phyloP scores from a whole-genome alignment of 2,329 filamentous ascomycete genomes.

The Celoporthe dispersa region DNA sequence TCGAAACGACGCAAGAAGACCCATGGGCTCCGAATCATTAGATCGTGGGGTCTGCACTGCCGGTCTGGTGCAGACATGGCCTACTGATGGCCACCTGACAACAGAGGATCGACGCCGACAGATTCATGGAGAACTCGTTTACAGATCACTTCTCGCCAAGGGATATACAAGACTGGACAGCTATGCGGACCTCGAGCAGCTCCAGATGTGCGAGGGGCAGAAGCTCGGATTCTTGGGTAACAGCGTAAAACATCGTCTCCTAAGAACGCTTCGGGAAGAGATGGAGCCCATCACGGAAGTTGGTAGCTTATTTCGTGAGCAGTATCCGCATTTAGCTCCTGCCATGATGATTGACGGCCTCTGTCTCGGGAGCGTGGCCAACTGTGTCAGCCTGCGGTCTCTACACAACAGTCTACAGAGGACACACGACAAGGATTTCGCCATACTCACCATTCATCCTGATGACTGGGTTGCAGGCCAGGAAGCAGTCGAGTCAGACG shows the following conservation, averaged over 20 bases:
- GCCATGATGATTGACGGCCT: conserved; percentile 5
- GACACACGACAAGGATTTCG: conserved; percentile 4
- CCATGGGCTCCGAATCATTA: neutral
- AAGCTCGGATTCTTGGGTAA: neutral
- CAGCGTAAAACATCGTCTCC: conserved; percentile 1
- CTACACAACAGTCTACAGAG: neutral
- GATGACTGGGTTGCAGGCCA: conserved; percentile 11
- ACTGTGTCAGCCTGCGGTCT: neutral
- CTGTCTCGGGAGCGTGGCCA: conserved; percentile 10
- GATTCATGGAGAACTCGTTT: neutral
- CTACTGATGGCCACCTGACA: neutral
- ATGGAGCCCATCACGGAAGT: conserved; percentile 8
- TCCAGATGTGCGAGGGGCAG: neutral
- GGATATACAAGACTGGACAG: neutral
- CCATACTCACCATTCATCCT: conserved; percentile 9
- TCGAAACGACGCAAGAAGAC: neutral
- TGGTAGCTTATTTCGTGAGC: neutral
- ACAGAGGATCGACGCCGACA: neutral
- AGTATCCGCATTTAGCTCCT: neutral
- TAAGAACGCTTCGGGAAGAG: neutral
- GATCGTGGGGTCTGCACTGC: neutral
- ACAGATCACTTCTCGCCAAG: conserved; percentile 1
- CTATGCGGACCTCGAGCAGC: conserved; percentile 7
- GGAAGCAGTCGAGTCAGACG: neutral
- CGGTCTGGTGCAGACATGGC: neutral